phyloP scores from a whole-genome alignment of 192 early-diverging fungal genomes.

The Gorgonomyces haynaldii region DNA sequence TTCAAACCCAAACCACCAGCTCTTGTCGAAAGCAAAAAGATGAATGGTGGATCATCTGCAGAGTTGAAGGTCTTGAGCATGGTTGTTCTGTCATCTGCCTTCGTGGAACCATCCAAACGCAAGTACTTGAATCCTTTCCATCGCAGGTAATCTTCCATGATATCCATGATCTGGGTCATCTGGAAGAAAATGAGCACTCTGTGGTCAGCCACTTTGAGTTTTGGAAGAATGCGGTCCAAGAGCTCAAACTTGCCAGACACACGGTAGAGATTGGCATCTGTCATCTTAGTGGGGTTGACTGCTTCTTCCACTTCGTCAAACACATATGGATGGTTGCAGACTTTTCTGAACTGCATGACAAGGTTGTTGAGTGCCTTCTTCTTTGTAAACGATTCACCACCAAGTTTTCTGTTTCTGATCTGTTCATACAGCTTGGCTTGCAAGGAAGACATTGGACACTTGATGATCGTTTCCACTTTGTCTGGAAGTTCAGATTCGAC shows the following conservation, averaged over 20 bases:
- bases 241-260: constrained; percentile 94
- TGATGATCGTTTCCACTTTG: constrained; percentile 90
- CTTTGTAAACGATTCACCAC: constrained; percentile 41
- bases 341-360: constrained; percentile 96
- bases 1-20: constrained; percentile 96
- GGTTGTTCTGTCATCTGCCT: constrained; percentile 73
- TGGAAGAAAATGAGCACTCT: constrained; percentile 60
- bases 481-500: constrained; percentile 96
- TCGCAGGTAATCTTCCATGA: constrained; percentile 90
- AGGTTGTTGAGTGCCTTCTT: constrained; percentile 85
- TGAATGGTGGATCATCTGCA: constrained; percentile 62
- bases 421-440: constrained; percentile 77
- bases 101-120: constrained; percentile 84
- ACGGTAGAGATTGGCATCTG: constrained; percentile 69
- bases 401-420: constrained; percentile 62
- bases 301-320: constrained; percentile 82
- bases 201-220: constrained; percentile 71
- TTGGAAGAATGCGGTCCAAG: constrained; percentile 88
- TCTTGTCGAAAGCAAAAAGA: constrained; percentile 89
- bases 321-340: constrained; percentile 98
- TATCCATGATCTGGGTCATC: constrained; percentile 79
- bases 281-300: constrained; percentile 60
- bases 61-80: constrained; percentile 77
- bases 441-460: constrained; percentile 79
- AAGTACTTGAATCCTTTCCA: constrained; percentile 62